Evolutionary conservation across 2,329 filamentous ascomycete genomes (phyloP).

Genomic region (Diaporthe helianthi): DNA sequence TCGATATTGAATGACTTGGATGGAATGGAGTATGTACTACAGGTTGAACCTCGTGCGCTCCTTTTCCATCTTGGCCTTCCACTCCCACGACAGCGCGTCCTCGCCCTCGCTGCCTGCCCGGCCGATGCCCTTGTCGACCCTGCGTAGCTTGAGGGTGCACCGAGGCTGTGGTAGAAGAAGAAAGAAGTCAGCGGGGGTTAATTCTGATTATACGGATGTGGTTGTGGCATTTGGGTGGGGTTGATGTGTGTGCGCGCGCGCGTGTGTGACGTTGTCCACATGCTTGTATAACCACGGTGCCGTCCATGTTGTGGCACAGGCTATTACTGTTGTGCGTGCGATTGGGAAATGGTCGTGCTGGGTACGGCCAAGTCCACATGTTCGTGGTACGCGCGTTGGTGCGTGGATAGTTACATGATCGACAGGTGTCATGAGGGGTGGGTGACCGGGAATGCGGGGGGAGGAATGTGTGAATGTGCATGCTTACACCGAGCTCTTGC

Average conservation of each 20-base stretch:
- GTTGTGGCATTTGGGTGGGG: no score
- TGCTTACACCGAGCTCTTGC: constrained; percentile 76
- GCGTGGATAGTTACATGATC: constrained; percentile 26
- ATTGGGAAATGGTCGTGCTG: not conserved
- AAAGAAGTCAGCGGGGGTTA: not conserved
- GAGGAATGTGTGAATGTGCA: no score
- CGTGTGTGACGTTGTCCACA: constrained; percentile 11
- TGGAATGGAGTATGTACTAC: constrained; percentile 57
- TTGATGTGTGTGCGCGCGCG: not conserved
- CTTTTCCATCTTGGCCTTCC: constrained; percentile 97
- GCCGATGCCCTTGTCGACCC: constrained; percentile 88
- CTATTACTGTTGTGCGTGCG: not conserved
- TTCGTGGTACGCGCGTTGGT: constrained; percentile 15
- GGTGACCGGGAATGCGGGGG: constrained; percentile 36
- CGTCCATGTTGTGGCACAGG: not conserved
- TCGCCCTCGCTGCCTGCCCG: constrained; percentile 71
- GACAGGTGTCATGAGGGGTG: not conserved
- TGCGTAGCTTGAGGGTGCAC: constrained; percentile 80
- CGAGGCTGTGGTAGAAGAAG: constrained; percentile 12
- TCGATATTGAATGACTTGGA: not conserved
- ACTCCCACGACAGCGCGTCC: constrained; percentile 89
- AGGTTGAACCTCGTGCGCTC: constrained; percentile 91
- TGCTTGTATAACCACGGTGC: not conserved
- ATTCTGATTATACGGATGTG: not conserved
- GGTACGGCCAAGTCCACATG: constrained; percentile 7